Base-by-base conservation (phyloP, 352 stramenopile species). In the Pythium monospermum region DNA sequence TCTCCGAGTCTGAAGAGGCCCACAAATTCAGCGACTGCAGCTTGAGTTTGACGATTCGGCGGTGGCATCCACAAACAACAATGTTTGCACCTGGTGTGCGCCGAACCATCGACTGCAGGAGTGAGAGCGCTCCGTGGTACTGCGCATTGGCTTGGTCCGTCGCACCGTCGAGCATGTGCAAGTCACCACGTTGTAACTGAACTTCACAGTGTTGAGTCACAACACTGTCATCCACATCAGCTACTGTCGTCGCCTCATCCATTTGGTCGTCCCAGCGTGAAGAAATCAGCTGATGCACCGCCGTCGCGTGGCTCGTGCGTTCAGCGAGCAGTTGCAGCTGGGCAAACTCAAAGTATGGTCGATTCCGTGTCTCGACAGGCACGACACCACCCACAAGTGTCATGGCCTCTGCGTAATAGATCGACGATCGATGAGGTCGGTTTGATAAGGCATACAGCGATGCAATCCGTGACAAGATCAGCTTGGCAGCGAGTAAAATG, bases 331-430 rank as follows among this genome's bases (percentile, higher is more conserved):
- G 49, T 22, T 90, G 70, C 39, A 91, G 42, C 49, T 84, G 66
- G 8, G 75, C 76, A 26, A 78, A 91, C 38, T 83, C 65, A 40
- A 75, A 79, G 57, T 86, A 85, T 18, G 79, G 79, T 23, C 63
- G 57, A 18, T 64, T 73, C 42, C 69, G 68, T n/a, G 84, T 85
- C 12, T 71, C 70, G 16, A 41, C 49, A 21, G 85, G 61, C n/a
- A 76, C 59, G 4, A 91, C 28, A 6, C 75, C 71, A 32, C 76
- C 70, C 12, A 88, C 79, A n/a, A 91, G 62, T 19, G 72, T 56
- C 76, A 91, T 87, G 4, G 79, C 79, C 26, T 88, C 76, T 0
- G 53, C 60, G 35, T 83, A 82, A 45, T 86, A 91, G 16, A 65
- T 48, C 6, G 65, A 65, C 46, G 78, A 89, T 69, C 78, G 73